A percentile compares a stretch with the other conserved stretches of the same genome.
phyloP scores from a whole-genome alignment of 805 yeast genomes.

The Wickerhamiella vanderwaltii region DNA sequence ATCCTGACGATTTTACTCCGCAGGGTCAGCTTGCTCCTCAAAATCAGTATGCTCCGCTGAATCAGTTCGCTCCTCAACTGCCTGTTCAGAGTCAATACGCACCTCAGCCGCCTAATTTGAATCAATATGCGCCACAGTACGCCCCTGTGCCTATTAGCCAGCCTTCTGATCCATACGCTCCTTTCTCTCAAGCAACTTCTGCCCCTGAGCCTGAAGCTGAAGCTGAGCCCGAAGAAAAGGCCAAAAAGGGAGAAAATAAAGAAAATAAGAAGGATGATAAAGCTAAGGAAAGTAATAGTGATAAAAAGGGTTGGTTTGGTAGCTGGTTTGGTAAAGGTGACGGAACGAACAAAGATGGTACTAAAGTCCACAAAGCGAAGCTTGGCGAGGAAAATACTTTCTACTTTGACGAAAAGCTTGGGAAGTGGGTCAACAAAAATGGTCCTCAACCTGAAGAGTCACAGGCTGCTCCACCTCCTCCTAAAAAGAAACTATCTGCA shows the following conservation, averaged over 20 bases:
- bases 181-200: slow-evolving; percentile 7
- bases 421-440: slow-evolving; percentile 75
- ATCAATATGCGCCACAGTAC: slow-evolving; percentile 7
- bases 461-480: slow-evolving; percentile 49
- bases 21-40: slow-evolving; percentile 7
- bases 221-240: slow-evolving; percentile 11
- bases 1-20: too few relatives aligned
- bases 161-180: slow-evolving; percentile 13
- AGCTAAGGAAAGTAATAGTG: slow-evolving; percentile 17
- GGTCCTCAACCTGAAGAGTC: slow-evolving; percentile 32
- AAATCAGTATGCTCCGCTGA: not conserved
- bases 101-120: slow-evolving; percentile 6
- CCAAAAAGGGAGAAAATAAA: slow-evolving; percentile 13
- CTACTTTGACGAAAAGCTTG: slow-evolving; percentile 68
- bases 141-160: too few relatives aligned
- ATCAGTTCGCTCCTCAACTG: not conserved
- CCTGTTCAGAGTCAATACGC: not conserved
- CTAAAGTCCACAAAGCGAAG: slow-evolving; percentile 67
- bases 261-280: slow-evolving; percentile 22
- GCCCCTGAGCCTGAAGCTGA: slow-evolving; percentile 10
- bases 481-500: slow-evolving; percentile 33
- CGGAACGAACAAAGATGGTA: slow-evolving; percentile 40
- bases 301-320: slow-evolving; percentile 36
- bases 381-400: slow-evolving; percentile 68
- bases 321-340: slow-evolving; percentile 42